phyloP scores from a whole-genome alignment of 139 green algal genomes.

The Chlorella sp. region DNA sequence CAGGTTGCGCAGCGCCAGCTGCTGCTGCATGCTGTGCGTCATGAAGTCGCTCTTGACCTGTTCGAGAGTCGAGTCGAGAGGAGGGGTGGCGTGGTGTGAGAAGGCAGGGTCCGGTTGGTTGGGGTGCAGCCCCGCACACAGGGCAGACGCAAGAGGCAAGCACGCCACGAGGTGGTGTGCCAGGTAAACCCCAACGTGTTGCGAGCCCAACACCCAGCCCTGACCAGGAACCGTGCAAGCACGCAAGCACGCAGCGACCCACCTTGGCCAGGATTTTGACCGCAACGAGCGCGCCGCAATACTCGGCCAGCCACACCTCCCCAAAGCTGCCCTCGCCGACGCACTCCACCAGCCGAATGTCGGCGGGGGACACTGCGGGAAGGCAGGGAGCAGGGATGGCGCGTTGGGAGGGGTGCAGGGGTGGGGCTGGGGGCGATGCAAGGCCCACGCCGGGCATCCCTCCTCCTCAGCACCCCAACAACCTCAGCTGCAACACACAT shows the following conservation, averaged over 20 bases:
- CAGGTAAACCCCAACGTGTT: not conserved
- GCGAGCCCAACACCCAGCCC: not conserved
- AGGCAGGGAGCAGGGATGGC: not conserved
- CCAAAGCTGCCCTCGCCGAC: conserved; percentile 52
- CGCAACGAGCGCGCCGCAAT: conserved; percentile 32
- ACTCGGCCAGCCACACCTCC: conserved; percentile 41
- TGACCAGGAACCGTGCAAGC: not conserved
- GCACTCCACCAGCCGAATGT: conserved; percentile 35
- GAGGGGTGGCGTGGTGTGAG: not conserved
- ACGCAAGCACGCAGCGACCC: not conserved
- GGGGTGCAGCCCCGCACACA: not conserved
- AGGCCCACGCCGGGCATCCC: too few relatives aligned
- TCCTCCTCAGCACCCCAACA: too few relatives aligned
- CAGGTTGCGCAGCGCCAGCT: conserved; percentile 27
- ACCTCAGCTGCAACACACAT: too few relatives aligned
- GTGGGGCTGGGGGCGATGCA: too few relatives aligned
- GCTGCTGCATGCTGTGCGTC: conserved; percentile 23
- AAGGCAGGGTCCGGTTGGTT: too few relatives aligned
- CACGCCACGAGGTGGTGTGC: not conserved
- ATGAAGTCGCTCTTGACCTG: conserved; percentile 15
- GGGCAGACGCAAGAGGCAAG: not conserved
- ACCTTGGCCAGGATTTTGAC: conserved; percentile 34
- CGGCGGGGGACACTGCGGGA: conserved; percentile 8
- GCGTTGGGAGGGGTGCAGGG: too few relatives aligned
- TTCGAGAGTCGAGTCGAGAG: not conserved